phyloP scores from a whole-genome alignment of 768 basidiomycete species.

The Candolleomyces eurysporus region DNA sequence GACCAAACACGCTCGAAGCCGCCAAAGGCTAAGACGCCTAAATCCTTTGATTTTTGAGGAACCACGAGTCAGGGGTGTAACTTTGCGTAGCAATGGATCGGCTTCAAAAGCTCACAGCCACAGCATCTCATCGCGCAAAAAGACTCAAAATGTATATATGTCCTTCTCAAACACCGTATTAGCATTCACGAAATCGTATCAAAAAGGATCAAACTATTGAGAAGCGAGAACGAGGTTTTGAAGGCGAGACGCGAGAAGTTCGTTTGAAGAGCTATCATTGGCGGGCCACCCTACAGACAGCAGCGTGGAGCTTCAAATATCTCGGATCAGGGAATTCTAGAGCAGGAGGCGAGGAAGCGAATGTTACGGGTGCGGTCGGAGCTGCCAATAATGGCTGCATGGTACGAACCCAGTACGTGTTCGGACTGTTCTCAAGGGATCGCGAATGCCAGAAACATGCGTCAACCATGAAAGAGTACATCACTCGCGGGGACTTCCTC shows the following conservation, averaged over 20 bases:
- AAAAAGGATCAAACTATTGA: background rate
- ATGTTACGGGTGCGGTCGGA: background rate
- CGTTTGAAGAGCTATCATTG: background rate
- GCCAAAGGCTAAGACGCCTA: no score
- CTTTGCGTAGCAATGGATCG: no score
- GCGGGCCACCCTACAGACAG: constrained; percentile 8
- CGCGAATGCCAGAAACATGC: background rate
- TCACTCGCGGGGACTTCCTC: background rate
- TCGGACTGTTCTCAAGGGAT: background rate
- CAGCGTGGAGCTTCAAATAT: background rate
- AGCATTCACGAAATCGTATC: no score
- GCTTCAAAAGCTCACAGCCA: no score
- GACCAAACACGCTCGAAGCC: no score
- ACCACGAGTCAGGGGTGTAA: no score
- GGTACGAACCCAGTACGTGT: background rate
- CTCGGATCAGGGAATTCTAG: background rate
- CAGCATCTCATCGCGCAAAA: no score
- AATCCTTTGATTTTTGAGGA: no score
- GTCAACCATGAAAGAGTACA: background rate
- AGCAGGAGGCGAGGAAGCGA: background rate
- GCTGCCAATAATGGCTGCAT: background rate
- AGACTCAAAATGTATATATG: no score
- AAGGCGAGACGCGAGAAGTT: background rate
- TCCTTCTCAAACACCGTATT: no score
- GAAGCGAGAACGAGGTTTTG: background rate